A percentile compares a stretch with the other conserved stretches of the same genome.
Evolutionary conservation across 805 yeast species (phyloP).

Genomic region (Hanseniaspora valbyensis): DNA sequence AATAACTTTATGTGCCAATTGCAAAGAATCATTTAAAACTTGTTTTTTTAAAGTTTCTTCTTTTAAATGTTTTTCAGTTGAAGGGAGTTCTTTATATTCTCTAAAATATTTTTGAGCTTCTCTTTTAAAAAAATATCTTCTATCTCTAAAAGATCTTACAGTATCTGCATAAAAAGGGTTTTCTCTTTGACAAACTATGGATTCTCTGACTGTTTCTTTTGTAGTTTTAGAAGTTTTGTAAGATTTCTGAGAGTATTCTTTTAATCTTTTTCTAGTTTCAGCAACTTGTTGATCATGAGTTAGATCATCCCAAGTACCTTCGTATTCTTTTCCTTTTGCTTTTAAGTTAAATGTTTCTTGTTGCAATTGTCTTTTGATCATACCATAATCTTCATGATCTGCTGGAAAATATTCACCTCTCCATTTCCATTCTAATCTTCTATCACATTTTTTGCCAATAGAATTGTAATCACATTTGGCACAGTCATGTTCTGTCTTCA

Average conservation of each 20-base stretch:
- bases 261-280: constrained; percentile 60
- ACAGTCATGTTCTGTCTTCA: constrained; percentile 89
- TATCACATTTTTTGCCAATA: constrained; percentile 87
- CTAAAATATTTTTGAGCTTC: constrained; percentile 32
- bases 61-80: constrained; percentile 43
- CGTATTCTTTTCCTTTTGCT: constrained; percentile 42
- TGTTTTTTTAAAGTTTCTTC: constrained; percentile 95
- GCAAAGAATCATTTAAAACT: constrained; percentile 85
- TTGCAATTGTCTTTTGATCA: constrained; percentile 75
- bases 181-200: constrained; percentile 93
- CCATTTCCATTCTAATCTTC: constrained; percentile 94
- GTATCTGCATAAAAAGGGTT: constrained; percentile 95
- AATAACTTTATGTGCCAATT: constrained; percentile 93
- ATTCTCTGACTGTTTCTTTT: constrained; percentile 77
- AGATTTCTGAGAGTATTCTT: constrained; percentile 76
- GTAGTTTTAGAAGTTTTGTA: constrained; percentile 73
- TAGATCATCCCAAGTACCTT: constrained; percentile 61
- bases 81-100: constrained; percentile 31
- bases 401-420: constrained; percentile 94
- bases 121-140: constrained; percentile 87
- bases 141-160: constrained; percentile 85
- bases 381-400: constrained; percentile 76
- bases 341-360: constrained; percentile 57
- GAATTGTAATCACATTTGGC: constrained; percentile 95
- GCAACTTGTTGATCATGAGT: constrained; percentile 66